Conservation (phyloP, 2,329 filamentous ascomycete species). For the Diaporthe vexans region DNA sequence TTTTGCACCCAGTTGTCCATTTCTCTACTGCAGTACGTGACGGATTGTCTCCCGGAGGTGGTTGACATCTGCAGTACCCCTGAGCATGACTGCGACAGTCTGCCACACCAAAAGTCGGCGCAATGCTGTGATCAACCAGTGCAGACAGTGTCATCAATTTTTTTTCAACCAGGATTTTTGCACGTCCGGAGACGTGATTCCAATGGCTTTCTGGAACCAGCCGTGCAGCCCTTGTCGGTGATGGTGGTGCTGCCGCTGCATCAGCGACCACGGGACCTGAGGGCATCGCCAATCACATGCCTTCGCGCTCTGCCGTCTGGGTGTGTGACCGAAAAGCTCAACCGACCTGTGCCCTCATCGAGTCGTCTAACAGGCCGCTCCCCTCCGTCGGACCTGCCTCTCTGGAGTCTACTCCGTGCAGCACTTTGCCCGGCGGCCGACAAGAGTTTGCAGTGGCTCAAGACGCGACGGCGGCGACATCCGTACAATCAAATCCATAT, state of each 20-base stretch:
- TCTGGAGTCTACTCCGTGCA: not conserved
- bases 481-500: not conserved
- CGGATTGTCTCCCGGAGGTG: too few relatives aligned
- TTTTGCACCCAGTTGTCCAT: conserved; percentile 1
- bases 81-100: conserved; percentile 18
- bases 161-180: not conserved
- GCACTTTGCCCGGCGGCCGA: not conserved
- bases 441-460: not conserved
- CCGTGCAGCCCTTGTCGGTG: not conserved
- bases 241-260: conserved; percentile 2
- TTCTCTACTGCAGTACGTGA: not conserved
- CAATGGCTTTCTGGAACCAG: conserved; percentile 22
- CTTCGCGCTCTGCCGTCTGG: not conserved
- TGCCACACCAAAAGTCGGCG: conserved; percentile 9
- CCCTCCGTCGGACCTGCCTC: not conserved
- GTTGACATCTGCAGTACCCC: conserved; percentile 33
- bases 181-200: not conserved
- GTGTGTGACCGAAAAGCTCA: conserved; percentile 23
- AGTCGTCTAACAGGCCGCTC: not conserved
- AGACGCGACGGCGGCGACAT: conserved; percentile 15
- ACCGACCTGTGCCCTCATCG: not conserved
- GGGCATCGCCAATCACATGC: not conserved
- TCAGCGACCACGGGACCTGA: not conserved
- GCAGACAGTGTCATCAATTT: not conserved
- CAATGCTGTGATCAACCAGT: conserved; percentile 14